Evolutionary conservation across 306 rosid species (phyloP).

Genomic region (Cicer chorassanicum): DNA sequence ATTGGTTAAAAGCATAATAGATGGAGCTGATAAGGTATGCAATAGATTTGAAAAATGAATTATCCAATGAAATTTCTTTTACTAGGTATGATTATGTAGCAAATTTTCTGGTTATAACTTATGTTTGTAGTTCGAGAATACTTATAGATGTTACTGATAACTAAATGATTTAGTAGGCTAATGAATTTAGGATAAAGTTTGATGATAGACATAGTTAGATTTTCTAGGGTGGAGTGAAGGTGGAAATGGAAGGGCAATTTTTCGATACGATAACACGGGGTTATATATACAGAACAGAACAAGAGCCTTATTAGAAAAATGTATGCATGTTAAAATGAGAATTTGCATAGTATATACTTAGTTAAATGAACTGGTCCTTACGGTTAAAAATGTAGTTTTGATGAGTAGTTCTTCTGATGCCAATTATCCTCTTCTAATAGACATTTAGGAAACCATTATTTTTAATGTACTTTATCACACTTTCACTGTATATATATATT

Average conservation of each 20-base stretch:
- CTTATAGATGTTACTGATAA: constrained; percentile 12
- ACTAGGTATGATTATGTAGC: constrained; percentile 22
- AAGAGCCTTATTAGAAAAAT: neutral
- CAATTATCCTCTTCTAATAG: constrained; percentile 3
- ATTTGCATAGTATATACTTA: neutral
- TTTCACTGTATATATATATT: no score
- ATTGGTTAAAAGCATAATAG: constrained; percentile 79
- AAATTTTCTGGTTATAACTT: constrained; percentile 36
- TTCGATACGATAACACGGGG: neutral
- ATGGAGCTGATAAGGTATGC: constrained; percentile 89
- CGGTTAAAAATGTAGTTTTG: constrained; percentile 3
- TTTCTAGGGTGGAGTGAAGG: neutral
- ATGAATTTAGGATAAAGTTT: constrained; percentile 23
- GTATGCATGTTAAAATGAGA: no score
- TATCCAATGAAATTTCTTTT: constrained; percentile 23
- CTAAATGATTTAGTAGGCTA: constrained; percentile 23
- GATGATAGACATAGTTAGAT: constrained; percentile 14
- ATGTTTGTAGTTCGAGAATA: constrained; percentile 8
- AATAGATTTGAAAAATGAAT: constrained; percentile 42
- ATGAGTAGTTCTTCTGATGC: neutral
- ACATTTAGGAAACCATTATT: constrained; percentile 3
- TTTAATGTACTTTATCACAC: constrained; percentile 8
- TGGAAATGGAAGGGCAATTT: constrained; percentile 26
- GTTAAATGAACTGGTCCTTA: neutral
- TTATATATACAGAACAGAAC: neutral